A percentile compares a stretch with the other conserved stretches of the same genome.
Evolutionary conservation across 805 yeast genomes (phyloP).

Genomic region (Kazachstania taianensis): DNA sequence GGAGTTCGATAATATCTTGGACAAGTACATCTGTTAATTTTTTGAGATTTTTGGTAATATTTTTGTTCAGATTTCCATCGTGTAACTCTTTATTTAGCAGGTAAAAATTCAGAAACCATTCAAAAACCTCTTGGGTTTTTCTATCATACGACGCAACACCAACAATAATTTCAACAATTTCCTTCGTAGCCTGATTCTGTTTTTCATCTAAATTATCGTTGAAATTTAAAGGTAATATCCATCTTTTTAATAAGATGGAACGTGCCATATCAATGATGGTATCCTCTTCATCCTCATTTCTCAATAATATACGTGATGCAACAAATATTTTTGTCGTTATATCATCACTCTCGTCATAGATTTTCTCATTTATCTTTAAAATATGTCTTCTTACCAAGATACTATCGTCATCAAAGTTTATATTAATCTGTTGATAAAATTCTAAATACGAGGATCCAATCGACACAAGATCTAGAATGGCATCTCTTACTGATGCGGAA

Average conservation of each 20-base stretch:
- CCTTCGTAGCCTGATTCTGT: slow-evolving; percentile 5
- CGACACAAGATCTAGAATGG: slow-evolving; percentile 55
- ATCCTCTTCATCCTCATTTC: slow-evolving; percentile 66
- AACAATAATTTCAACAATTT: slow-evolving; percentile 30
- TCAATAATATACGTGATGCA: slow-evolving; percentile 41
- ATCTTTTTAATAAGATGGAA: slow-evolving; percentile 28
- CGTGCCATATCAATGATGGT: slow-evolving; percentile 36
- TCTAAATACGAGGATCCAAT: slow-evolving; percentile 30
- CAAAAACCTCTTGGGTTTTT: slow-evolving; percentile 36
- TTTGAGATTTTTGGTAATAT: slow-evolving; percentile 10
- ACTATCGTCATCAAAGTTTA: slow-evolving; percentile 45
- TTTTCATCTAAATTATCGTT: slow-evolving; percentile 9
- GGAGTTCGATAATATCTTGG: slow-evolving; percentile 19
- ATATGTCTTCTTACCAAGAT: slow-evolving; percentile 56
- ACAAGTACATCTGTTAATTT: slow-evolving; percentile 18
- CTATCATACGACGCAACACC: slow-evolving; percentile 31
- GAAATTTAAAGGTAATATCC: slow-evolving; percentile 25
- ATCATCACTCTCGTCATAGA: slow-evolving; percentile 34
- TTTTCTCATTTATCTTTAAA: slow-evolving; percentile 38
- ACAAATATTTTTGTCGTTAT: slow-evolving; percentile 32
- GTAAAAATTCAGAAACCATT: slow-evolving; percentile 37
- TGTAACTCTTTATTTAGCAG: slow-evolving; percentile 30
- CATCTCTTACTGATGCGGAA: slow-evolving; percentile 67
- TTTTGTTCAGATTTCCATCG: slow-evolving; percentile 4
- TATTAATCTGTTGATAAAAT: slow-evolving; percentile 40